Evolutionary conservation across 2,329 filamentous ascomycete species (phyloP).

Genomic region (Colletotrichum cereale): DNA sequence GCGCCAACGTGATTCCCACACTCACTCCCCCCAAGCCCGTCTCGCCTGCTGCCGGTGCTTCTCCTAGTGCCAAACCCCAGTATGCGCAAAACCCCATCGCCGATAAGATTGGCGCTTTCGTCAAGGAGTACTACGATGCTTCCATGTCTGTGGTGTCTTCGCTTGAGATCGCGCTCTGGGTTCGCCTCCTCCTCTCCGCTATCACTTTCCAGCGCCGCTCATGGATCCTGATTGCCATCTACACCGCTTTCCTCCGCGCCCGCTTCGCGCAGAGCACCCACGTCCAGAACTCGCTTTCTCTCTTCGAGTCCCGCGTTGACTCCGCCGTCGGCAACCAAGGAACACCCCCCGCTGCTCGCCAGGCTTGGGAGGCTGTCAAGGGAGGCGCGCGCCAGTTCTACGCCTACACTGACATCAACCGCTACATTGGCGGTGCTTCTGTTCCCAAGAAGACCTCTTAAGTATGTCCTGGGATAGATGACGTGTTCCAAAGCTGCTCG

Average conservation of each 20-base stretch:
- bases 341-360: conserved; percentile 82
- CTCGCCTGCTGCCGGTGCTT: conserved; percentile 66
- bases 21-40: conserved; percentile 75
- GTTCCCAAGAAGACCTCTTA: conserved; percentile 63
- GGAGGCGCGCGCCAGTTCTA: conserved; percentile 78
- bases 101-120: conserved; percentile 89
- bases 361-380: conserved; percentile 87
- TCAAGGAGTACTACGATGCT: conserved; percentile 97
- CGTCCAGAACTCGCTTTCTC: conserved; percentile 84
- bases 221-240: conserved; percentile 87
- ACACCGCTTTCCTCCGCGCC: conserved; percentile 92
- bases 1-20: conserved; percentile 91
- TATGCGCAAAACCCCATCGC: conserved; percentile 71
- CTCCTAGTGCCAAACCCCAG: conserved; percentile 69
- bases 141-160: conserved; percentile 94
- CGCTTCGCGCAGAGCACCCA: conserved; percentile 92
- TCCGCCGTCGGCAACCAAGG: conserved; percentile 87
- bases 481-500: background rate
- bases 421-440: conserved; percentile 73
- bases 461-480: conserved; percentile 12
- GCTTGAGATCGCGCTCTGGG: conserved; percentile 90
- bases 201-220: conserved; percentile 90
- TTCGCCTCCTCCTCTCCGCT: conserved; percentile 83
- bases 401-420: conserved; percentile 81
- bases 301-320: conserved; percentile 81